phyloP scores from a whole-genome alignment of 176 grass and related monocot species.

The Pontederia paniculata region DNA sequence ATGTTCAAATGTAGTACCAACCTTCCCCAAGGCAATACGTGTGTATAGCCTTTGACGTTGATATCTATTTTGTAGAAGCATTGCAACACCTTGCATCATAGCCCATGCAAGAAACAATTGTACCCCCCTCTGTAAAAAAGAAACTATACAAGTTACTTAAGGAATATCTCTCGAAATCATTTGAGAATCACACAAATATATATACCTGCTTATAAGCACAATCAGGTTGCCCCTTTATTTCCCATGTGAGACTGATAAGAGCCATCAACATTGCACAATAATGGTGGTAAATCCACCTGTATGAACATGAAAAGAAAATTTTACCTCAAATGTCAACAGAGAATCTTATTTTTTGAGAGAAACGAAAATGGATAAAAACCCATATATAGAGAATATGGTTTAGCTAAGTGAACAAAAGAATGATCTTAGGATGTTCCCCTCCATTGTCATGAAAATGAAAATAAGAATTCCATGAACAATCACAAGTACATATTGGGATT shows the following conservation, averaged over 20 bases:
- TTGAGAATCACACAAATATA: neutral
- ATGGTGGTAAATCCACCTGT: constrained; percentile 19
- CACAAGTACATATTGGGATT: no score
- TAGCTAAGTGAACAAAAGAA: no score
- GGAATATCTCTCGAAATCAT: neutral
- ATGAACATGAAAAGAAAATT: neutral
- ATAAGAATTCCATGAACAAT: no score
- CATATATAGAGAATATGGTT: no score
- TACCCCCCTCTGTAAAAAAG: constrained; percentile 58
- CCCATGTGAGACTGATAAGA: constrained; percentile 16
- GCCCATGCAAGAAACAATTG: constrained; percentile 92
- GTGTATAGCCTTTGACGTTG: constrained; percentile 96
- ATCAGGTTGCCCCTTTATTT: constrained; percentile 16
- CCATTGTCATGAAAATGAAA: no score
- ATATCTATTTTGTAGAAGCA: constrained; percentile 98
- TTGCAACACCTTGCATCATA: constrained; percentile 95
- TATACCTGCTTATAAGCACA: constrained; percentile 21
- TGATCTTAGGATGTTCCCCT: no score
- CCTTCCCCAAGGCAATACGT: constrained; percentile 96
- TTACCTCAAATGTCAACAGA: neutral
- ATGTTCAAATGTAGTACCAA: constrained; percentile 7
- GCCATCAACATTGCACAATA: constrained; percentile 21
- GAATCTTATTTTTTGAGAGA: neutral
- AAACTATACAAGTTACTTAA: neutral
- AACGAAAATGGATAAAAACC: no score